Evolutionary conservation across 2,329 filamentous ascomycete genomes (phyloP), one percentile per base, ranked within the genome.

Genomic region (Fusarium oxysporum): DNA sequence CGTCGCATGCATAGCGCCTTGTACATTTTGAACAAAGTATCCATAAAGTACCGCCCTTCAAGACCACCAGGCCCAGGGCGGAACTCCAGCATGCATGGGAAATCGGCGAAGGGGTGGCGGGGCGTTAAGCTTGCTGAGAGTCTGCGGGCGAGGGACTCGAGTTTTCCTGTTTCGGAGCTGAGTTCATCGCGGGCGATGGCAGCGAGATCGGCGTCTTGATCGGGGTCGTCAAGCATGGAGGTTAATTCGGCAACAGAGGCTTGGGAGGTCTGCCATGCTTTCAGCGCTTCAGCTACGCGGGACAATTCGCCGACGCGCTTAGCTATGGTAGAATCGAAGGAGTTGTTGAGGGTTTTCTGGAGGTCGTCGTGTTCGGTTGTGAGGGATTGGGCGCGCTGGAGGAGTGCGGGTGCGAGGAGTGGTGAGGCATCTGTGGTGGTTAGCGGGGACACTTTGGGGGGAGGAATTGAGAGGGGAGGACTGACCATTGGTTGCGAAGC

Each of bases 31-130:
- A 97, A 90, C 11, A 99, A 83, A 58, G 96, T 91, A 61, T 93
- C 93, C 17, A 95, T 94, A 76, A 99, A 99, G 70, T 97, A 91
- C 1, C 94, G 91, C 5, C 96, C 95, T 83, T 99, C 96, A 64
- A 94, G 91, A 5, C 96, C 96, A 41, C 96, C 96, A 1, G 95
- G 95, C 0, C 96, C 96, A 0, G 96, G 96, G 1, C 95, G 90
- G 67, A 99, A 93, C 83, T 99, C 96, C 45, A 99, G 84, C 71
- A 99, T 88, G 81, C 96, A 98, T 59, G 95, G 94, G 75, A 98
- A 88, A 70, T 94, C 89, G 37, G 94, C 94, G 80, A 98, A 99
- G 6, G 95, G 93, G 80, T 99, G 95, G 44, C 91, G 90, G 2
- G 96, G 96, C 21, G 97, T 93, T 59, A 99, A 87, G 50, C 93